Percentiles rank a stretch among this genome's conserved stretches.
Evolutionary conservation across 2,329 filamentous ascomycete species (phyloP).

Genomic region (Sporothrix euskadiensis): DNA sequence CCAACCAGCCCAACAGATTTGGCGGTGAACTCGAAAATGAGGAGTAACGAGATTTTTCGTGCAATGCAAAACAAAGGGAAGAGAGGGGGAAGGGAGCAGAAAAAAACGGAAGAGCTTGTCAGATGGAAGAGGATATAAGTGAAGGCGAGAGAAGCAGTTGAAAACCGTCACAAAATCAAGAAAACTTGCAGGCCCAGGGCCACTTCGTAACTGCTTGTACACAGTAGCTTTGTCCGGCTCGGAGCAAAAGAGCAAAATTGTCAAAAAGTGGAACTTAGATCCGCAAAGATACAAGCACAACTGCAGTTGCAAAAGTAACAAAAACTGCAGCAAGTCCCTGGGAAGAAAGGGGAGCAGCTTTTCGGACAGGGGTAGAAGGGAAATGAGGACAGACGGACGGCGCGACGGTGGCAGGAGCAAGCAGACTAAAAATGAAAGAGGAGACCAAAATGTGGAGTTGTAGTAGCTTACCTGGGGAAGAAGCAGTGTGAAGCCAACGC

Average conservation of each 20-base stretch:
- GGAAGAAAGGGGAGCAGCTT: constrained; percentile 5
- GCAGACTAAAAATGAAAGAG: constrained; percentile 17
- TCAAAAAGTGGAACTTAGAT: not conserved
- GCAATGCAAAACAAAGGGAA: not conserved
- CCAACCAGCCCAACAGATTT: constrained; percentile 20
- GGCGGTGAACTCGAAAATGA: constrained; percentile 27
- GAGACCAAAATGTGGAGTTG: constrained; percentile 24
- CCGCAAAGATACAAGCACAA: not conserved
- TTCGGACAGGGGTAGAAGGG: constrained; percentile 16
- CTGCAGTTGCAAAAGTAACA: not conserved
- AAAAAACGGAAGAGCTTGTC: not conserved
- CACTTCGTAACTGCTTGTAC: not conserved
- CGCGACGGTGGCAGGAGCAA: not conserved
- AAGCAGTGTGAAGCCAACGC: not conserved
- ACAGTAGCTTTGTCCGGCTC: not conserved
- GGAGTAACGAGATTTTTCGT: not conserved
- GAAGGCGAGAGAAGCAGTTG: not conserved
- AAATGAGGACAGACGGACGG: constrained; percentile 17
- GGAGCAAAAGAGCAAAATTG: not conserved
- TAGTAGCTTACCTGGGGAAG: constrained; percentile 24
- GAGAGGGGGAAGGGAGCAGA: not conserved
- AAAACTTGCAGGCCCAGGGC: not conserved
- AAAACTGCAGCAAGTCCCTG: not conserved
- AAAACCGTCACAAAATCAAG: not conserved
- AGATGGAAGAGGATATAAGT: not conserved